Evolutionary conservation across 805 yeast species (phyloP).

Genomic region (Ogataea saltuana): DNA sequence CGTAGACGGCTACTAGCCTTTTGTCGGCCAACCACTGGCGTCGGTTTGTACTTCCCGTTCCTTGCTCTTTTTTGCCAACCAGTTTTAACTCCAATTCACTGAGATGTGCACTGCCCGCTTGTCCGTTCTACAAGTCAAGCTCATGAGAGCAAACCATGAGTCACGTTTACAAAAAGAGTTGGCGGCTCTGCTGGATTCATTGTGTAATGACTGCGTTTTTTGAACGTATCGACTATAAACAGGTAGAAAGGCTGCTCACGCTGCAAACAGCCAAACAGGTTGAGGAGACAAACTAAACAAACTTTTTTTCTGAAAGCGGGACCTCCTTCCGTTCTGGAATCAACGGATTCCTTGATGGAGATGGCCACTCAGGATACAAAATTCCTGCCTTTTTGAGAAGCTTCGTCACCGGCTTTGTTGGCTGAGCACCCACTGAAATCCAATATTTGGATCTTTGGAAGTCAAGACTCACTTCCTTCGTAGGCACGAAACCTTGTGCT

Average conservation of each 20-base stretch:
- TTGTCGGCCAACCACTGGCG: too few species aligned
- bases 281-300: conserved; percentile 19
- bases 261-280: not conserved
- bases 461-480: conserved; percentile 80
- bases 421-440: conserved; percentile 97
- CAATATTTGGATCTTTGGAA: conserved; percentile 91
- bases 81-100: too few species aligned
- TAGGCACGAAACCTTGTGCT: conserved; percentile 55
- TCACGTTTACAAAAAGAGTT: not conserved
- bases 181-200: not conserved
- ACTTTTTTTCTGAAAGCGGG: conserved; percentile 26
- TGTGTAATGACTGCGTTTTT: not conserved
- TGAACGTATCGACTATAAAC: conserved; percentile 5
- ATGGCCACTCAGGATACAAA: conserved; percentile 59
- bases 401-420: conserved; percentile 76
- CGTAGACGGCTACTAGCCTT: too few species aligned
- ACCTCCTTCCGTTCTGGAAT: conserved; percentile 24
- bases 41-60: too few species aligned
- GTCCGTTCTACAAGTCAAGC: too few species aligned
- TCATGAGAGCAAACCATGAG: too few species aligned
- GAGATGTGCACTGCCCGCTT: too few species aligned
- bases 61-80: too few species aligned
- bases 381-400: conserved; percentile 79
- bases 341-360: conserved; percentile 38
- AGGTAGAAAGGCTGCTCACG: conserved; percentile 1